Percentiles rank a stretch among this genome's conserved stretches.
Conservation (phyloP, 805 yeast species). For the Starmerella bacillaris region DNA sequence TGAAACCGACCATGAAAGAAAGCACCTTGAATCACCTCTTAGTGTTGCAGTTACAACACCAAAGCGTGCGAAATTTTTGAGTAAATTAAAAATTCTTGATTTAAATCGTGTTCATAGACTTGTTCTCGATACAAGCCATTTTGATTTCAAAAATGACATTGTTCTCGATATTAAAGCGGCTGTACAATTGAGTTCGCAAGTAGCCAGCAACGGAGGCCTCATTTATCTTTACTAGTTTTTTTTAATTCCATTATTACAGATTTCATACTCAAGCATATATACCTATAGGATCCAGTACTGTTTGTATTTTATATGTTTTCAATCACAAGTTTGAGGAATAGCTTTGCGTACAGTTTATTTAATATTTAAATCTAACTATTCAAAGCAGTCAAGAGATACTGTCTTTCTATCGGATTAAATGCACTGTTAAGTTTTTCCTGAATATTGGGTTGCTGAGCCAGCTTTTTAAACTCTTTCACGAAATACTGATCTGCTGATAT, state of each 20-base stretch:
- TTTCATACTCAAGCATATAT: too few species aligned
- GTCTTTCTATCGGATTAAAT: neutral
- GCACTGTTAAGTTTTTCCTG: conserved; percentile 8
- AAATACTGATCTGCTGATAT: conserved; percentile 18
- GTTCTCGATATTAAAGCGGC: conserved; percentile 35
- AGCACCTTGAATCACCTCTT: conserved; percentile 25
- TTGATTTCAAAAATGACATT: conserved; percentile 42
- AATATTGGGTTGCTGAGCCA: conserved; percentile 4
- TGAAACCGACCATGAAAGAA: conserved; percentile 35
- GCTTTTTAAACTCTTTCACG: conserved; percentile 11
- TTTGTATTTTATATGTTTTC: too few species aligned
- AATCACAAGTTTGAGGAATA: too few species aligned
- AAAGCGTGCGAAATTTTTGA: conserved; percentile 35
- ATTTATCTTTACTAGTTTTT: conserved; percentile 32
- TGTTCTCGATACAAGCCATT: conserved; percentile 41
- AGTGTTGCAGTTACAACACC: conserved; percentile 48
- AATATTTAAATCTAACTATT: neutral
- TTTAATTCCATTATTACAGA: conserved; percentile 9
- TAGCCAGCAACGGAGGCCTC: conserved; percentile 27
- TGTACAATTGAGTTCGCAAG: conserved; percentile 13
- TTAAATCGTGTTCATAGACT: conserved; percentile 33
- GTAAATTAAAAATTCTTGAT: conserved; percentile 29
- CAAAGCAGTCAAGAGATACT: conserved; percentile 1
- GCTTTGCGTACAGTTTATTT: too few species aligned
- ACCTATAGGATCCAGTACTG: too few species aligned